Evolutionary conservation across 805 yeast species (phyloP), one percentile per base, ranked within the genome.

Genomic region (Komagataella mondaviorum): DNA sequence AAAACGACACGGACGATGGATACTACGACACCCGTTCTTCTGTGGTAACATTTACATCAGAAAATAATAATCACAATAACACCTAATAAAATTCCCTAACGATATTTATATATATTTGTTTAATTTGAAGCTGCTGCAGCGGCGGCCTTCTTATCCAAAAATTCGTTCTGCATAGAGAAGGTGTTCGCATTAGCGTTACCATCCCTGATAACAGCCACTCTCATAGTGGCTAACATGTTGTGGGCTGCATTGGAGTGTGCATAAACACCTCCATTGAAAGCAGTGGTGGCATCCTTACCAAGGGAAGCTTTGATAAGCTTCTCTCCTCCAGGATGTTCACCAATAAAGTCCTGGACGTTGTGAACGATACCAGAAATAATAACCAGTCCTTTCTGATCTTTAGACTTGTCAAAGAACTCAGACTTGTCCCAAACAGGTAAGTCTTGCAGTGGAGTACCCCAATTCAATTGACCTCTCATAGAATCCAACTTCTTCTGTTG

Each of bases 231-330:
- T 54, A 90, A 71, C 54, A 90, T 67, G 66, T 90, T 90, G 61
- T 84, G 85, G 1, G 96, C 97, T 0, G 97, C 97, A 52, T 91
- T 88, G 59, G 93, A 85, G 65, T 90, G 98, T 52, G 80, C 79
- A 68, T 90, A 90, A 10, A 90, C 97, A 2, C 96, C 97, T 20
- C 98, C 97, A 64, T 84, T 88, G 66, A 90, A 90, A 2, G 95
- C 96, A 50, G 85, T 81, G 2, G 97, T 89, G 6, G 96, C 96
- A 64, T 90, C 97, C 64, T 85, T 87, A 10, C 97, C 97, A 53
- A 87, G 82, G 1, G 95, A 86, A 0, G 93, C 81, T 56, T 72
- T 72, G 51, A 90, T 79, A 49, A 90, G 73, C 4, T 90, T 83
- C 36, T 80, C 66, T 1, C 98, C 98, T 57, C 98, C 98, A 1